phyloP scores from a whole-genome alignment of 225 moss, liverwort and hornwort genomes.

The Ulota crispa region DNA sequence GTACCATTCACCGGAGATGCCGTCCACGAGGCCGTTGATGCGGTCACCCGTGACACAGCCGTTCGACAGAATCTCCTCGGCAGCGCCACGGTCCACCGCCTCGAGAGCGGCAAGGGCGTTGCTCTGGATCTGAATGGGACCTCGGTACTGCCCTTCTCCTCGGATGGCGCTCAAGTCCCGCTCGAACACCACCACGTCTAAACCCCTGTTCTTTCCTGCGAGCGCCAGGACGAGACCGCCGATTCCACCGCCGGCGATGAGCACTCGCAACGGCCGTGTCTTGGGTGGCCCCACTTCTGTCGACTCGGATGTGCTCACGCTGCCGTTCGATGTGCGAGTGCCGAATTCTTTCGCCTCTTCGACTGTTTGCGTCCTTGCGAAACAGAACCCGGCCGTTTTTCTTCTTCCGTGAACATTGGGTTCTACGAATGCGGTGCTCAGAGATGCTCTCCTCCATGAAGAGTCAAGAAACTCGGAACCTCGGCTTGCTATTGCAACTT shows the following conservation, averaged over 20 bases:
- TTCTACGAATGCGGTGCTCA: conserved; percentile 18
- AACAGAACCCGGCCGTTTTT: conserved; percentile 22
- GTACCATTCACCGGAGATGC: conserved; percentile 86
- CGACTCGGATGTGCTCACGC: conserved; percentile 28
- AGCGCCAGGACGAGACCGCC: conserved; percentile 92
- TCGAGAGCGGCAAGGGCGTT: conserved; percentile 92
- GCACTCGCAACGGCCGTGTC: conserved; percentile 50
- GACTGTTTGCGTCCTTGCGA: conserved; percentile 50
- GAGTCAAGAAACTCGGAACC: conserved; percentile 26
- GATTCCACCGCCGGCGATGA: conserved; percentile 93
- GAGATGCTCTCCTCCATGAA: conserved; percentile 46
- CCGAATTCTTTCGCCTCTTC: conserved; percentile 39
- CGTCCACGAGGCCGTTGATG: conserved; percentile 93
- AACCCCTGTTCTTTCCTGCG: conserved; percentile 78
- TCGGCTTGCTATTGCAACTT: conserved; percentile 18
- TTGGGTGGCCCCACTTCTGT: neutral
- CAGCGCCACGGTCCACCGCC: conserved; percentile 75
- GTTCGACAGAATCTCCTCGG: conserved; percentile 67
- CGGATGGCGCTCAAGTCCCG: conserved; percentile 90
- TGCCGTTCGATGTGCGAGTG: conserved; percentile 18
- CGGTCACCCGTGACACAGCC: conserved; percentile 98
- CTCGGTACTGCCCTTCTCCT: conserved; percentile 96
- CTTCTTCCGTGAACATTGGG: conserved; percentile 11
- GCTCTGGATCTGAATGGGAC: conserved; percentile 96
- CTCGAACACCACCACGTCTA: conserved; percentile 89